Base-by-base conservation (phyloP, 768 basidiomycete species). In the Megacollybia marginata region DNA sequence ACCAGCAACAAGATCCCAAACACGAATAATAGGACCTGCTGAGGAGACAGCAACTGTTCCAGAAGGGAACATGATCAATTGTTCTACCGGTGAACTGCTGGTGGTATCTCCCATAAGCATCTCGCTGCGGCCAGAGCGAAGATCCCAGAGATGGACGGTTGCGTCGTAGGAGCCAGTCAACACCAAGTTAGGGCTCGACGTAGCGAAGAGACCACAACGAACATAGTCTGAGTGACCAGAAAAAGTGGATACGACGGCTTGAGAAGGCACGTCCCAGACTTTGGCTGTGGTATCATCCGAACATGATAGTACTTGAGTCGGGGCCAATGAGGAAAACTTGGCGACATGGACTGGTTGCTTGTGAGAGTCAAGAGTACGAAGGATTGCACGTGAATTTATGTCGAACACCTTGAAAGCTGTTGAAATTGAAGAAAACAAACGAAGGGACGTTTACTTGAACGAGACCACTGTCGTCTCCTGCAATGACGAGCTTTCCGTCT, bases 301-400 rank as follows among this genome's bases (percentile, higher is more conserved):
- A 59, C 92, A 94, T 4, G 96, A 94, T 28, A 98, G 76, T 47
- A 97, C 72, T 57, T 92, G 88, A 0, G 90, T 89, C 2, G 87
- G 84, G 12, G 80, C 74, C 48, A 86, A 74, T 2, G 83, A 66
- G 1, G 95, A 98, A 65, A 98, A 99, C 55, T 87, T 89, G 6
- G 92, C 83, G 52, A 95, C 88, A 69, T 98, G 93, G 0, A 96
- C 92, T 31, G 96, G 93, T 59, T 96, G 94, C 60, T 95, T 93
- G 68, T 98, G 95, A 2, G 86, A 82, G 57, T 93, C 88, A 47
- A 99, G 76, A 0, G 92, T 88, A 49, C 96, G 83, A 52, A 99
- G 77, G 57, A 99, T 91, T 12, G 95, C 95, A 33, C 96, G 78
- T 16, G 89, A 93, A 60, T 83, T 88, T 50, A 94, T 81, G 68